These are phyloP conservation scores for Leishmania gerbilli DNA, from an alignment of 208 protist genomes.

Conservation along the genomic window DNA sequence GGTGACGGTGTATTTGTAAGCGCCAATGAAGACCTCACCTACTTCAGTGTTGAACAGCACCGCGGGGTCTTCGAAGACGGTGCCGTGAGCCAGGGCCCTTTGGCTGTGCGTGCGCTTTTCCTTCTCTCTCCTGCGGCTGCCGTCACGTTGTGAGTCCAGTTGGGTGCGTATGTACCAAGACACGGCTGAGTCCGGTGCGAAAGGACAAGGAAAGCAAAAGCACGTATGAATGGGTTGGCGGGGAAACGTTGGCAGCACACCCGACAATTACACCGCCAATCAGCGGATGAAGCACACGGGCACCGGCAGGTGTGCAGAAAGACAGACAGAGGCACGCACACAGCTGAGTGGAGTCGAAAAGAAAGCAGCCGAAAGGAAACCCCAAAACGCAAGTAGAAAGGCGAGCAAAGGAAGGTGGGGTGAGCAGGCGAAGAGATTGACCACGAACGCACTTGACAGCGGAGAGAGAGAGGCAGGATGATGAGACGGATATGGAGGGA, in stretches of 20 bases:
- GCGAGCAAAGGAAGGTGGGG: background rate
- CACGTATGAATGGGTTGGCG: background rate
- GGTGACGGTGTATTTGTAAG: background rate
- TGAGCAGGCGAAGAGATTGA: background rate
- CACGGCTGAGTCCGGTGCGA: background rate
- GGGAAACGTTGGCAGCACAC: background rate
- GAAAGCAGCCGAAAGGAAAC: background rate
- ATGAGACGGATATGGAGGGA: background rate
- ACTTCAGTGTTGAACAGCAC: background rate
- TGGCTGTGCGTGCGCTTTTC: background rate
- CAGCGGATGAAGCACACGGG: background rate
- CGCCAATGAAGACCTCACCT: background rate
- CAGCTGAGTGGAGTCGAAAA: background rate
- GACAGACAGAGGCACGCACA: background rate
- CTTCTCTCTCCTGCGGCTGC: background rate
- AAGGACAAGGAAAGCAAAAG: background rate
- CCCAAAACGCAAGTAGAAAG: background rate
- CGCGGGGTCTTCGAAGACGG: background rate
- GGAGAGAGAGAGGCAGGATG: background rate
- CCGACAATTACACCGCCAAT: background rate
- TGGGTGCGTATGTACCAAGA: background rate
- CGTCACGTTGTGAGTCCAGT: background rate
- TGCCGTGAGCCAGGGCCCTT: background rate
- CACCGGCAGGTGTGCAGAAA: background rate
- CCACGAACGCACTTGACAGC: background rate